Conservation (phyloP, 805 yeast species). For the Candida lessepsii region DNA sequence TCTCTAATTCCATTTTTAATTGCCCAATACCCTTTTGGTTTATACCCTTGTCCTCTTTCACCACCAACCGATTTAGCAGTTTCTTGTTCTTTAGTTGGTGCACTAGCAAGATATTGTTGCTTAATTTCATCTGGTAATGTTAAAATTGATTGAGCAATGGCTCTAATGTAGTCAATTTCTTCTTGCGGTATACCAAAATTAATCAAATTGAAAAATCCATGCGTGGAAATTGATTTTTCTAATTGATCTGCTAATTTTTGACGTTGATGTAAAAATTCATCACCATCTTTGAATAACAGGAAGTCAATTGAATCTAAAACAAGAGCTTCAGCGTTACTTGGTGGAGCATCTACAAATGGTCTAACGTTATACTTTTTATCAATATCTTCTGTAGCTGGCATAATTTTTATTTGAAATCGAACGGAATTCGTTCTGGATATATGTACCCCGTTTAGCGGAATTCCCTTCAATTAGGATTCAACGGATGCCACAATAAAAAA, state of each 20-base stretch:
- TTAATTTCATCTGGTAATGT: constrained; percentile 27
- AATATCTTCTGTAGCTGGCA: no score
- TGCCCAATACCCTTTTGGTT: constrained; percentile 50
- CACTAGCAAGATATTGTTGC: constrained; percentile 26
- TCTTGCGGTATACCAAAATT: constrained; percentile 23
- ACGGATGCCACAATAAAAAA: no score
- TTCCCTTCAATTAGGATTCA: no score
- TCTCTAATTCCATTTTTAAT: constrained; percentile 44
- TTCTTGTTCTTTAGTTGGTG: constrained; percentile 29
- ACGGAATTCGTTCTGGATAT: no score
- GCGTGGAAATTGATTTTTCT: constrained; percentile 39
- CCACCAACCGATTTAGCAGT: constrained; percentile 37
- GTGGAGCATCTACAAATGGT: constrained; percentile 26
- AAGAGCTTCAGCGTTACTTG: no score
- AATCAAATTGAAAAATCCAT: constrained; percentile 44
- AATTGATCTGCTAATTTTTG: constrained; percentile 33
- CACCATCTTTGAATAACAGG: constrained; percentile 33
- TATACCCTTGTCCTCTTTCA: constrained; percentile 47
- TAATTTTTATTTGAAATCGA: no score
- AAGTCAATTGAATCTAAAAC: constrained; percentile 33
- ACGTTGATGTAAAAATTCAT: constrained; percentile 29
- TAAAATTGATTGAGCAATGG: constrained; percentile 25
- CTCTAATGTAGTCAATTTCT: constrained; percentile 20
- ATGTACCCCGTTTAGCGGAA: neutral
- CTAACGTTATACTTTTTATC: constrained; percentile 24